Evolutionary conservation across 1,284 basidiomycete species (phyloP).

Genomic region (Heterobasidion parviporum): DNA sequence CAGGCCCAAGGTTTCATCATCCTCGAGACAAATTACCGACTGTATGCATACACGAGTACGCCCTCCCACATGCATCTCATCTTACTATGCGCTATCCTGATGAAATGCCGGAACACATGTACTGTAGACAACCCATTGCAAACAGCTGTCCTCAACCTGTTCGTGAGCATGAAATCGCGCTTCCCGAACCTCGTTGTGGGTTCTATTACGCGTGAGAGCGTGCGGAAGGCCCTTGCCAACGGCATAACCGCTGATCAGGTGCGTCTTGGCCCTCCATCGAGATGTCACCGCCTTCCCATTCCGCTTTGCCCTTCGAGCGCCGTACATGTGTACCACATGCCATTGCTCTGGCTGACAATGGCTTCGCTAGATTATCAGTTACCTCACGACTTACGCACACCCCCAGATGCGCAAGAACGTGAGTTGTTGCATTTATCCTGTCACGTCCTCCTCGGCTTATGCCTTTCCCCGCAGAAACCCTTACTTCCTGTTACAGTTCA

Average conservation of each 20-base stretch:
- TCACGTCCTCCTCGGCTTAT: not conserved
- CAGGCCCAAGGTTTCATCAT: conserved; percentile 85
- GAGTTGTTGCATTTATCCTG: conserved; percentile 16
- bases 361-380: conserved; percentile 80
- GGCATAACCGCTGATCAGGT: conserved; percentile 97
- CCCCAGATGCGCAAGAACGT: conserved; percentile 96
- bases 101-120: not conserved
- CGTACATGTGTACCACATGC: conserved; percentile 28
- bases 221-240: conserved; percentile 88
- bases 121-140: conserved; percentile 83
- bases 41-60: conserved; percentile 95
- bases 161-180: conserved; percentile 86
- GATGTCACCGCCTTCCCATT: conserved; percentile 6
- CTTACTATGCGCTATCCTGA: no score
- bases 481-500: conserved; percentile 93
- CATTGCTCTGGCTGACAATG: not conserved
- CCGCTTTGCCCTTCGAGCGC: not conserved
- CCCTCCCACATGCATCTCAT: no score
- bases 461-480: conserved; percentile 53
- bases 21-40: conserved; percentile 95
- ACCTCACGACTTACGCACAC: conserved; percentile 91
- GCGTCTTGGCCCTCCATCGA: conserved; percentile 11
- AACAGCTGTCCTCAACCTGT: conserved; percentile 93
- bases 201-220: conserved; percentile 89
- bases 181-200: conserved; percentile 97